Conservation (phyloP, 257 asterid species). For the Hygrophila difformis region DNA sequence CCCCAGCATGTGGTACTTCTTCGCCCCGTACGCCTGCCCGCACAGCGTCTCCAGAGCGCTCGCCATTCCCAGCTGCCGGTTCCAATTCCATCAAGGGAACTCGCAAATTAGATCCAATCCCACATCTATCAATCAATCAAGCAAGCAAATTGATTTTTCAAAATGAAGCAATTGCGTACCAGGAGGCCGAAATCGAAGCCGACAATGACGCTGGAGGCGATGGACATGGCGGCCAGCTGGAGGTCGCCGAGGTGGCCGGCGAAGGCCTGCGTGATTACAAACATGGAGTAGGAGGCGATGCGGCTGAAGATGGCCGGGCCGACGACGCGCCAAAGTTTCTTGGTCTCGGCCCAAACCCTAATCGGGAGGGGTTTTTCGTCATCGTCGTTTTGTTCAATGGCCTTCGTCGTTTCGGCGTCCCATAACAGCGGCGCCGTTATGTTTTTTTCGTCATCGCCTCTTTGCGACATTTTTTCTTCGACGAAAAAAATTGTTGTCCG, state of each 20-base stretch:
- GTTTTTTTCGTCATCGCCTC: conserved; percentile 18
- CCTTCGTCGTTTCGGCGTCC: neutral
- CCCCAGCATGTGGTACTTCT: conserved; percentile 64
- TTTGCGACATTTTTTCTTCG: conserved; percentile 11
- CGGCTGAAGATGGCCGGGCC: conserved; percentile 89
- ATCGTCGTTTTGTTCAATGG: conserved; percentile 3
- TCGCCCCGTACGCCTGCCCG: conserved; percentile 91
- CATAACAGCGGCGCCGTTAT: conserved; percentile 31
- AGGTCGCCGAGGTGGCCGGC: conserved; percentile 89
- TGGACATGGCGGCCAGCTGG: conserved; percentile 80
- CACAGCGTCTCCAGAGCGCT: conserved; percentile 84
- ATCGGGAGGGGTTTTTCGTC: conserved; percentile 8
- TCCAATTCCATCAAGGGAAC: neutral
- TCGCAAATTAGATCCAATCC: too few relatives aligned
- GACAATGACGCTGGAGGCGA: conserved; percentile 46
- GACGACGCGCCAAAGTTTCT: conserved; percentile 73
- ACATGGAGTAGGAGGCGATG: conserved; percentile 56
- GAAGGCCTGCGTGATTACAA: conserved; percentile 66
- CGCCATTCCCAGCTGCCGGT: conserved; percentile 69
- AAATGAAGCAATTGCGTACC: conserved; percentile 24
- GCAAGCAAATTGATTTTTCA: too few relatives aligned
- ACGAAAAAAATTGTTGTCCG: too few relatives aligned
- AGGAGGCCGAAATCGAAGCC: conserved; percentile 79
- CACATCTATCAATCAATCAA: too few relatives aligned
- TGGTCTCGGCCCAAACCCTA: conserved; percentile 53